Conservation (phyloP, 148 eudicot genomes). For the Salicornia ramosissima region DNA sequence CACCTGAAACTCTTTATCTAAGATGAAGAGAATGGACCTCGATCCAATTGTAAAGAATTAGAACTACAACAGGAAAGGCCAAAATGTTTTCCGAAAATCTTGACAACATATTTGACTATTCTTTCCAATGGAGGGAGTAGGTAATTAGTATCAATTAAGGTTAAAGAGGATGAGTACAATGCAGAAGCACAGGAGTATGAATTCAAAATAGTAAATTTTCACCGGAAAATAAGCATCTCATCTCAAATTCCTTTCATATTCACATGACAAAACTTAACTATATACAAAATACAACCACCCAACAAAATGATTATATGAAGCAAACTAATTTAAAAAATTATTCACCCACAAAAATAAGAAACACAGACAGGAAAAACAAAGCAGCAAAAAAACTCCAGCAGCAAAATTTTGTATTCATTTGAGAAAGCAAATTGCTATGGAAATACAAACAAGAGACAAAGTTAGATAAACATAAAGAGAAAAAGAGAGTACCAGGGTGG, state of each 20-base stretch:
- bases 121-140: background rate
- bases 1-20: no score
- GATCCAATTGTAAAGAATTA: background rate
- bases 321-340: background rate
- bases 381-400: background rate
- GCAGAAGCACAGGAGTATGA: background rate
- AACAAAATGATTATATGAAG: background rate
- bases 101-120: background rate
- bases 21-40: no score
- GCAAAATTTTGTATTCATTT: background rate
- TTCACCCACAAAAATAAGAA: no score
- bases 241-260: background rate
- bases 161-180: background rate
- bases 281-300: background rate
- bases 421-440: background rate
- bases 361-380: background rate
- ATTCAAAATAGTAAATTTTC: background rate
- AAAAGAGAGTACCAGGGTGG: conserved; percentile 33
- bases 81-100: background rate
- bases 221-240: background rate
- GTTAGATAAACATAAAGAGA: background rate
- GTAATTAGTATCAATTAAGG: background rate
- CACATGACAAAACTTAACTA: background rate
- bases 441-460: background rate
- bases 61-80: background rate